Evolutionary conservation across 495 filamentous ascomycete species (phyloP).

Genomic region (Lophiostoma macrostomum): DNA sequence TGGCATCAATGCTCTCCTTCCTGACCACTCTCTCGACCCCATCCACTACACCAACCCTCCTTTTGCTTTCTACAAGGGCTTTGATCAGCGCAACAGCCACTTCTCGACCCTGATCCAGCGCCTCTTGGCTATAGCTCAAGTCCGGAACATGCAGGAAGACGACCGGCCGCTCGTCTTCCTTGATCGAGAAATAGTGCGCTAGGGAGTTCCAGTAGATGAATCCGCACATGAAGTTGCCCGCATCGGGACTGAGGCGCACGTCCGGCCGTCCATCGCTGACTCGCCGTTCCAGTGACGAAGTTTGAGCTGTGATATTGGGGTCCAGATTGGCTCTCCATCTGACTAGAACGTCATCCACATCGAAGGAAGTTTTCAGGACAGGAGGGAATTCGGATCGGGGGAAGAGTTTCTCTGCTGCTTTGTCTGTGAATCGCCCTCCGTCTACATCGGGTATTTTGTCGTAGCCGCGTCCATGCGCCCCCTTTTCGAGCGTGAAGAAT

Average conservation of each 20-base stretch:
- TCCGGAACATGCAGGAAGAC: constrained; percentile 79
- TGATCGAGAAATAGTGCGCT: constrained; percentile 43
- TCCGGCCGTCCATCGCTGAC: too few relatives aligned
- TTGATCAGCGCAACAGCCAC: constrained; percentile 68
- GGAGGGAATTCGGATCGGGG: constrained; percentile 40
- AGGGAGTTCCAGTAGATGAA: constrained; percentile 82
- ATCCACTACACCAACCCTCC: constrained; percentile 2
- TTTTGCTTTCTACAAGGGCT: constrained; percentile 54
- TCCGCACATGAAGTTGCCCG: constrained; percentile 80
- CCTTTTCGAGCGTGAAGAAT: constrained; percentile 67
- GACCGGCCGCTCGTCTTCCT: constrained; percentile 45
- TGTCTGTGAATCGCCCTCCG: constrained; percentile 53
- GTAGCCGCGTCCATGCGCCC: constrained; percentile 76
- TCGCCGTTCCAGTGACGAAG: too few relatives aligned
- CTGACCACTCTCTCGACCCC: not conserved
- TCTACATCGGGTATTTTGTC: constrained; percentile 66
- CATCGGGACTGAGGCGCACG: constrained; percentile 63
- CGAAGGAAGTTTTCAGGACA: constrained; percentile 49
- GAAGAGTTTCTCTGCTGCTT: constrained; percentile 52
- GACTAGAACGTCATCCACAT: constrained; percentile 53
- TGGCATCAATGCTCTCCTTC: not conserved
- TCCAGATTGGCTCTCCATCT: constrained; percentile 51
- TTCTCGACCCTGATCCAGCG: constrained; percentile 58
- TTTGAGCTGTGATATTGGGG: not conserved
- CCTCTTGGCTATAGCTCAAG: constrained; percentile 49